phyloP scores from a whole-genome alignment of 1,139 yeast genomes.

The Kodamaea derodonti region DNA sequence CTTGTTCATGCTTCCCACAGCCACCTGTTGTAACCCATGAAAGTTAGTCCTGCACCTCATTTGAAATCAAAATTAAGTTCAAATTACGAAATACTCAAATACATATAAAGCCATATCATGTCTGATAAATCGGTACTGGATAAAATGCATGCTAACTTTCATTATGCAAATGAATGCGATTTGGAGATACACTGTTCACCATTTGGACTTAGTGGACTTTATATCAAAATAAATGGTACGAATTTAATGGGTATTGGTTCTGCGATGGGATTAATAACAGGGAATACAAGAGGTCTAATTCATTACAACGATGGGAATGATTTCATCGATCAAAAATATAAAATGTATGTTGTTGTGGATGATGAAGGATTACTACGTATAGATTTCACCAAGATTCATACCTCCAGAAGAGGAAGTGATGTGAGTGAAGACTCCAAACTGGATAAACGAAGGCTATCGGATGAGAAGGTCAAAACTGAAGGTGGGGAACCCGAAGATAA shows the following conservation, averaged over 20 bases:
- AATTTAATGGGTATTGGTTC: conserved; percentile 55
- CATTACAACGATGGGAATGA: conserved; percentile 51
- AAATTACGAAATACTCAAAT: no score
- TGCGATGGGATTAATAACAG: conserved; percentile 56
- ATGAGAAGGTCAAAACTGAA: conserved; percentile 5
- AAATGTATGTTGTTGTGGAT: conserved; percentile 50
- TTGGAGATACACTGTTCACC: conserved; percentile 57
- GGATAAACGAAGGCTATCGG: not conserved
- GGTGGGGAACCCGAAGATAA: conserved; percentile 11
- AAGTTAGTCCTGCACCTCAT: no score
- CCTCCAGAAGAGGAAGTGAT: conserved; percentile 14
- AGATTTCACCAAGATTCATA: conserved; percentile 49
- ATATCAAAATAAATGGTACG: conserved; percentile 49
- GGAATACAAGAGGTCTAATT: conserved; percentile 47
- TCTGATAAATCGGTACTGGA: not conserved
- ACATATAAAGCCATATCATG: no score
- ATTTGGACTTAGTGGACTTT: conserved; percentile 54
- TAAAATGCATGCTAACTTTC: conserved; percentile 18
- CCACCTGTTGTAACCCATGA: no score
- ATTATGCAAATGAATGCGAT: conserved; percentile 51
- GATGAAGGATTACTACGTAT: conserved; percentile 48
- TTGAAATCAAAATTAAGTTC: no score
- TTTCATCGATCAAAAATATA: conserved; percentile 46
- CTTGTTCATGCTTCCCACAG: no score
- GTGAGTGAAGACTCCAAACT: not conserved